phyloP scores from a whole-genome alignment of 768 basidiomycete species.

The Termitomyces sp. region DNA sequence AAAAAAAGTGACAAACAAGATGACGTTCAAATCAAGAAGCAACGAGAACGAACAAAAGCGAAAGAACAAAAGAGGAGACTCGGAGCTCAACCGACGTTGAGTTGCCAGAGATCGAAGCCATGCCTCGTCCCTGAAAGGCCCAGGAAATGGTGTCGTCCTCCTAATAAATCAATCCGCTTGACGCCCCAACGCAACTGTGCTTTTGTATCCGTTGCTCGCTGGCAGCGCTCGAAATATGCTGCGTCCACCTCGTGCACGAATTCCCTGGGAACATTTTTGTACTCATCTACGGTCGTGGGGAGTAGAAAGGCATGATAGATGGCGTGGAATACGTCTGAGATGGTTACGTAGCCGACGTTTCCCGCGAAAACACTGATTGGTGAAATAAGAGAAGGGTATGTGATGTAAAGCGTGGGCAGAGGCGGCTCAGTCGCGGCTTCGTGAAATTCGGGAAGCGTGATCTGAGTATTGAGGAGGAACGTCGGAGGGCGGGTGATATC shows the following conservation, averaged over 20 bases:
- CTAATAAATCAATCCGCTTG: constrained; percentile 52
- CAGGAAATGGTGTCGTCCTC: constrained; percentile 39
- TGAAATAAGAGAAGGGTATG: constrained; percentile 25
- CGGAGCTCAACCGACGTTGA: constrained; percentile 23
- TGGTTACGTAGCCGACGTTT: constrained; percentile 29
- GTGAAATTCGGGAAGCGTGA: constrained; percentile 26
- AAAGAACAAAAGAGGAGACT: not conserved
- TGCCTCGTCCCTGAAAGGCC: constrained; percentile 42
- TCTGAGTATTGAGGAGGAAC: constrained; percentile 15
- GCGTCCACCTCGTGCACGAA: constrained; percentile 29
- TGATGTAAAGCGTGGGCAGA: constrained; percentile 27
- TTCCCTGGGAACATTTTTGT: constrained; percentile 28
- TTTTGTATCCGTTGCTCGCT: constrained; percentile 21
- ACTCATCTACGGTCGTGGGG: constrained; percentile 39
- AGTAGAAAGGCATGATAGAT: constrained; percentile 44
- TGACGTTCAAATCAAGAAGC: not conserved
- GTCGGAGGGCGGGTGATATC: constrained; percentile 32
- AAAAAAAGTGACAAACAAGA: not conserved
- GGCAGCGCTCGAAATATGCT: constrained; percentile 42
- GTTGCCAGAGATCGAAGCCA: constrained; percentile 38
- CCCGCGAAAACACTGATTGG: constrained; percentile 28
- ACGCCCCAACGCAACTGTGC: constrained; percentile 43
- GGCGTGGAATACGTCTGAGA: constrained; percentile 44
- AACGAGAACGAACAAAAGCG: not conserved
- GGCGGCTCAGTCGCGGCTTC: constrained; percentile 41